These are phyloP conservation scores for Neofusicoccum sp. DNA, from an alignment of 2,329 filamentous ascomycete species.

Conservation along the genomic window DNA sequence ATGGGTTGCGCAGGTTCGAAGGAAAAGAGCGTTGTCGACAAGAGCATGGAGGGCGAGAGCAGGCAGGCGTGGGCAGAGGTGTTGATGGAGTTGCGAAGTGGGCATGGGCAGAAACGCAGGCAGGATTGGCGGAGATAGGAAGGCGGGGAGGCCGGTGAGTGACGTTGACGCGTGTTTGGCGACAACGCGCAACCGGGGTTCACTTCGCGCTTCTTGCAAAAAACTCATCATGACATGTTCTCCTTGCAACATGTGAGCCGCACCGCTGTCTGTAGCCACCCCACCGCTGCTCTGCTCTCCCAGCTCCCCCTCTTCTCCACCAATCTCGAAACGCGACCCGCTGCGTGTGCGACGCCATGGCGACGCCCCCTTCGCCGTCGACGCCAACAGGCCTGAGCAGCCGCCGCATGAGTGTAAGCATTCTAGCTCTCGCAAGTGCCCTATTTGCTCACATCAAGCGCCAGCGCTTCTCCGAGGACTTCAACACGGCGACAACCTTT, in stretches of 20 bases:
- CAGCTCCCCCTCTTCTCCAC: too few relatives aligned
- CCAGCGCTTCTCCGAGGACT: slow-evolving; percentile 4
- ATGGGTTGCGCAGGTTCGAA: background rate
- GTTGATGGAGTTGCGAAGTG: too few relatives aligned
- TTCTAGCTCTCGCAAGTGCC: background rate
- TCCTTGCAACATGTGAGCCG: background rate
- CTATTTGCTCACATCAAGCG: background rate
- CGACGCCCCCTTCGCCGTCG: background rate
- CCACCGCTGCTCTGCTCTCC: background rate
- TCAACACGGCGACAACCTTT: background rate
- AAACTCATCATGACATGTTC: background rate
- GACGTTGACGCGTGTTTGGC: background rate
- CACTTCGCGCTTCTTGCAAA: background rate
- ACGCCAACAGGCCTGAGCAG: slow-evolving; percentile 1
- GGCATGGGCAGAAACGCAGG: background rate
- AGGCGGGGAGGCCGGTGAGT: background rate
- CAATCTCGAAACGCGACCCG: too few relatives aligned
- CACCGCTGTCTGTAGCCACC: background rate
- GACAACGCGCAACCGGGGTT: background rate
- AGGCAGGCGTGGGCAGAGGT: background rate
- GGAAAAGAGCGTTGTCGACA: background rate
- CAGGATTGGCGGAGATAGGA: background rate
- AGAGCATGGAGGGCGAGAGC: background rate
- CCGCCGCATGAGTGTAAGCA: background rate
- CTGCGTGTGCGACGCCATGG: background rate